Evolutionary conservation across 768 basidiomycete genomes (phyloP), one percentile per base, ranked within the genome.

Genomic region (Lentinula detonsa): DNA sequence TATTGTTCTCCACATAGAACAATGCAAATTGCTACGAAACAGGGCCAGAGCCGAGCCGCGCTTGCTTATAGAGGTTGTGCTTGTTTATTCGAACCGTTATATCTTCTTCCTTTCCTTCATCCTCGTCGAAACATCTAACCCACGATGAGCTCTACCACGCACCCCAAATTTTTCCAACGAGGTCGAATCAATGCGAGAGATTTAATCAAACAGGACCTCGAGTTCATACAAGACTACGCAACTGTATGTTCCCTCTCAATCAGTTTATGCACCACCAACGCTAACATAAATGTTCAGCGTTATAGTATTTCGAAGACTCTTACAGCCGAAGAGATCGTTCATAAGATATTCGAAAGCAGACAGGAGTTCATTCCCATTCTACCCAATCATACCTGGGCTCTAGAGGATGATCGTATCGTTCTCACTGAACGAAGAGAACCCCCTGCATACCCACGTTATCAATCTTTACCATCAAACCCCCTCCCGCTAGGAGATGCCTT

Each of bases 111-210:
- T 18, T 54, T 16, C 34, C 34, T 16, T 28, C 50, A 13, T 35
- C 50, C 11, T 52, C 15, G 21, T 6, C 31, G 5, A 13, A 8
- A 23, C 53, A 21, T 15, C 16, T 39, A 21, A 18, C 40, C n/a
- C 16, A 28, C 18, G 40, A 56, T 56, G 55, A 56, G 55, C 37
- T 21, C 55, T 37, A 56, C 37, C 18, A n/a, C 55, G 13, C 21
- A 40, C 7, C 21, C 40, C 18, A 28, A 56, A 15, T 28, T 42
- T 55, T 28, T 69, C 68, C 13, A 65, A 51, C 21, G 69, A 65
- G 42, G 67, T 50, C 40, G 70, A 54, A 59, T 60, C 61, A 51
- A 68, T 63, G 57, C 69, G 65, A n/a, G 69, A 63, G 40, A 71
- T 65, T 23, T 68, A 63, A 5, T 67, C 60, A 10, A 28, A 28